Evolutionary conservation across 768 basidiomycete genomes (phyloP), one percentile per base, ranked within the genome.

Genomic region (Macrolepiota dolichaula): DNA sequence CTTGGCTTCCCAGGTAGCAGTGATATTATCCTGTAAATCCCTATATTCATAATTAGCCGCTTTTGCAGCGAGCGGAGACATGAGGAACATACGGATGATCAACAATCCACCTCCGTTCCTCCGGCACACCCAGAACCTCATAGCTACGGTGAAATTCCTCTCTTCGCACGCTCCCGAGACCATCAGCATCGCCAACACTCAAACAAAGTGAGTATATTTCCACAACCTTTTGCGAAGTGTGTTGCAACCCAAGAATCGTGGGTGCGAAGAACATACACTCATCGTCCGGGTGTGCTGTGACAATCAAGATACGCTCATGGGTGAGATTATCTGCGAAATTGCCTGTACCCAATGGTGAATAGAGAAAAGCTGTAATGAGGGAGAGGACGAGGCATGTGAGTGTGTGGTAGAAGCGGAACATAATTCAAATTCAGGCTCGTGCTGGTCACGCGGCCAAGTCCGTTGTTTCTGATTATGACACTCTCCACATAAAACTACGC

Each of bases 211-310:
- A 89, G 64, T 76, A 83, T 0, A 90, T 69, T 2, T 53, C 29
- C 10, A 47, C 29, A 35, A 42, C 27, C n/a, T 53, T 19, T 36
- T 65, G 53, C 17, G 58, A 35, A 27, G 10, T 24, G 10, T 63
- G 59, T 32, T n/a, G n/a, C n/a, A 95, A 77, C 2, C 82, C 79
- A 35, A 88, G 74, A 13, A 96, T 71, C 0, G 92, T 94, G 0
- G 95, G 95, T 3, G 87, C 86, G 71, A 98, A 98, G 80, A 98
- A 98, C 81, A 96, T 84, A 71, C 86, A 87, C 75, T 97, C 95
- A 70, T 98, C 95, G 70, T 97, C 95, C 2, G 95, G 95, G 70
- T 98, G 95, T 27, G 95, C 94, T 0, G 95, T 96, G 49, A 98
- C 72, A 2, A 97, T 71, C 38, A 94, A 77, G 36, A 91, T 70